phyloP scores from a whole-genome alignment of 495 filamentous ascomycete species.

The Podospora bellae-mahoneyi region DNA sequence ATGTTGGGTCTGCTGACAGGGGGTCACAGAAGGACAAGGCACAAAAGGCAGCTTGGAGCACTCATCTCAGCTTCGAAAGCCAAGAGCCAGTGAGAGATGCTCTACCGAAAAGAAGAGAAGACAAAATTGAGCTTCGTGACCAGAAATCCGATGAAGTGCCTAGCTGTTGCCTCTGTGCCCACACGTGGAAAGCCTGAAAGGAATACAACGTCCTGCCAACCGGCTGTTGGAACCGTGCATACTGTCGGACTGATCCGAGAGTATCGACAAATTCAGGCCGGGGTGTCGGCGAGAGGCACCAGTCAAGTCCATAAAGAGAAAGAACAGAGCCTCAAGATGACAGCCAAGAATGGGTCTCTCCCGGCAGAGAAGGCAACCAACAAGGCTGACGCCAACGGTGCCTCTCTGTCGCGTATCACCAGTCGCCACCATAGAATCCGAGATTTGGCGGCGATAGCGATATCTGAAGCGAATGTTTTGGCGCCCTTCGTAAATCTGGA shows the following conservation, averaged over 20 bases:
- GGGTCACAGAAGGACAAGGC: background rate
- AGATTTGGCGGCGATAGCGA: background rate
- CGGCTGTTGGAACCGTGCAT: background rate
- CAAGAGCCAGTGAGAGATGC: background rate
- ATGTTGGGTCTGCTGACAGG: background rate
- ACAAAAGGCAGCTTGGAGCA: background rate
- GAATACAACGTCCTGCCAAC: background rate
- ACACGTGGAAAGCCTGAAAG: background rate
- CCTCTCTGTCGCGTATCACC: background rate
- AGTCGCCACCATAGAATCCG: background rate
- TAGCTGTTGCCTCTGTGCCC: background rate
- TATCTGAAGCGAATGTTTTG: background rate
- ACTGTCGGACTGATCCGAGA: background rate
- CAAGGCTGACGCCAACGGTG: constrained; percentile 6
- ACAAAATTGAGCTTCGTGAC: background rate
- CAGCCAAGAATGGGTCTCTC: background rate
- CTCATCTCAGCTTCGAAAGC: background rate
- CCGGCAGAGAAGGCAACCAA: constrained; percentile 5
- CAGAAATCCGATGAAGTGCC: background rate
- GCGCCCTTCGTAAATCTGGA: background rate
- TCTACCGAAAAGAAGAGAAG: background rate
- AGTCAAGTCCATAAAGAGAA: background rate
- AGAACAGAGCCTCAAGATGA: constrained; percentile 1
- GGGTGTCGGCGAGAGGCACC: background rate
- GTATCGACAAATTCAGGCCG: too few relatives aligned